Evolutionary conservation across 495 filamentous ascomycete species (phyloP).

Genomic region (Hypoxylon cercidicola): DNA sequence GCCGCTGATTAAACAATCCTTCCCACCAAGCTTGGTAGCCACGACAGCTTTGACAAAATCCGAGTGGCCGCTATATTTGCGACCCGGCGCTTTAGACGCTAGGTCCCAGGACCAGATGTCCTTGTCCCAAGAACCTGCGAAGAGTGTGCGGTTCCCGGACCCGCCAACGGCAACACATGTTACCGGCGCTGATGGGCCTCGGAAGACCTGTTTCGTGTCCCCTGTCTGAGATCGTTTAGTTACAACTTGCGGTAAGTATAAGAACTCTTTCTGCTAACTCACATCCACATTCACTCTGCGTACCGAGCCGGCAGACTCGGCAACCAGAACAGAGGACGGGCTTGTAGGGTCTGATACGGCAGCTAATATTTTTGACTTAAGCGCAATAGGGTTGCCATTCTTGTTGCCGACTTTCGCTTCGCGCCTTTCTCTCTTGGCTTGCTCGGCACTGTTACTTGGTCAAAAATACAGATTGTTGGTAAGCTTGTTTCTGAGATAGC

Average conservation of each 20-base stretch:
- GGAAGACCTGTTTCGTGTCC: slow-evolving; percentile 62
- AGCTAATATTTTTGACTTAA: slow-evolving; percentile 88
- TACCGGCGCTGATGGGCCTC: slow-evolving; percentile 80
- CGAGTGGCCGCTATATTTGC: slow-evolving; percentile 77
- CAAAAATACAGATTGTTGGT: background rate
- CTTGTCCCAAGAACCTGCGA: slow-evolving; percentile 95
- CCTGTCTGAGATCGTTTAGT: slow-evolving; percentile 37
- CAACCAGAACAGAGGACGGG: slow-evolving; percentile 72
- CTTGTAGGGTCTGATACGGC: slow-evolving; percentile 73
- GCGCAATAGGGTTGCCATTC: slow-evolving; percentile 79
- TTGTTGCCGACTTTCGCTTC: slow-evolving; percentile 83
- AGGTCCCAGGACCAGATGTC: slow-evolving; percentile 84
- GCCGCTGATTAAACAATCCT: slow-evolving; percentile 81
- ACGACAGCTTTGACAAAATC: slow-evolving; percentile 90
- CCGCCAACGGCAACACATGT: slow-evolving; percentile 79
- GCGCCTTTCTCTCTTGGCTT: slow-evolving; percentile 77
- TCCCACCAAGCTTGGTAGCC: slow-evolving; percentile 62
- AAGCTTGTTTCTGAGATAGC: slow-evolving; percentile 41
- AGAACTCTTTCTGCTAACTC: slow-evolving; percentile 51
- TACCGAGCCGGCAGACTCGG: slow-evolving; percentile 83
- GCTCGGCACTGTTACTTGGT: slow-evolving; percentile 66
- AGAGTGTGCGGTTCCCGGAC: slow-evolving; percentile 66
- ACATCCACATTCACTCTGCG: slow-evolving; percentile 80
- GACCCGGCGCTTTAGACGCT: slow-evolving; percentile 58
- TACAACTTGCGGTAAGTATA: background rate